Percentiles rank a stretch among this genome's conserved stretches.
phyloP scores from a whole-genome alignment of 2,329 filamentous ascomycete species.

The Fusarium sp. region DNA sequence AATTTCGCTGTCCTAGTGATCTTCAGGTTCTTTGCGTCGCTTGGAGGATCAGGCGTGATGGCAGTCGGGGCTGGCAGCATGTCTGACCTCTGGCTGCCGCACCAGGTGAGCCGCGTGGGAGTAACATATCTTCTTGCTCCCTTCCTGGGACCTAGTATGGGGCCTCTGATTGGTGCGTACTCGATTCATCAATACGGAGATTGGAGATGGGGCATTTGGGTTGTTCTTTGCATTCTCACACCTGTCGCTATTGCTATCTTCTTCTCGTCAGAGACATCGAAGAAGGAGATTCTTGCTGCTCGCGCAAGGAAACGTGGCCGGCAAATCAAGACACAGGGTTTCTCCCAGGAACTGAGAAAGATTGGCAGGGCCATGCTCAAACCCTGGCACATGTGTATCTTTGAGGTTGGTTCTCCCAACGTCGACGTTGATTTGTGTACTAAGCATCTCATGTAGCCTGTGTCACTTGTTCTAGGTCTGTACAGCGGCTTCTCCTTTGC shows the following conservation, averaged over 20 bases:
- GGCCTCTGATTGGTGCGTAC: slow-evolving; percentile 13
- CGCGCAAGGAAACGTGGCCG: slow-evolving; percentile 3
- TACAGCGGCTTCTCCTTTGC: slow-evolving; percentile 20
- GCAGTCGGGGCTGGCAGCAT: slow-evolving; percentile 18
- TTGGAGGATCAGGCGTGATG: slow-evolving; percentile 22
- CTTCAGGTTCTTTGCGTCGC: slow-evolving; percentile 12
- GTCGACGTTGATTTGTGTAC: rapidly evolving
- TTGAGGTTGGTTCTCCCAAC: not conserved
- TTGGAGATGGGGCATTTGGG: slow-evolving; percentile 17
- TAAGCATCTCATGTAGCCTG: not conserved
- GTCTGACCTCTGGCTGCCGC: slow-evolving; percentile 1
- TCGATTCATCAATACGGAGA: slow-evolving; percentile 13
- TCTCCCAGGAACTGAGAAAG: not conserved
- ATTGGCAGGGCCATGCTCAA: slow-evolving; percentile 9
- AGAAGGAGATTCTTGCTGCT: slow-evolving; percentile 4
- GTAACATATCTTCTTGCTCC: slow-evolving; percentile 15
- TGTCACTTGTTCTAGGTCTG: slow-evolving; percentile 8
- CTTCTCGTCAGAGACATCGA: slow-evolving; percentile 13
- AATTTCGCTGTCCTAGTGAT: slow-evolving; percentile 3
- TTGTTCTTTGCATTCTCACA: slow-evolving; percentile 13
- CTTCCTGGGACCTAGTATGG: slow-evolving; percentile 21
- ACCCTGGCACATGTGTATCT: slow-evolving; percentile 26
- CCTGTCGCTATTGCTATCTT: slow-evolving; percentile 17
- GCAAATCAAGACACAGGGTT: not conserved
- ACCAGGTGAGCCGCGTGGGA: slow-evolving; percentile 16